Evolutionary conservation across 345 rosid species (phyloP), one percentile per base, ranked within the genome.

Genomic region (Cardiospermum halicacabum): DNA sequence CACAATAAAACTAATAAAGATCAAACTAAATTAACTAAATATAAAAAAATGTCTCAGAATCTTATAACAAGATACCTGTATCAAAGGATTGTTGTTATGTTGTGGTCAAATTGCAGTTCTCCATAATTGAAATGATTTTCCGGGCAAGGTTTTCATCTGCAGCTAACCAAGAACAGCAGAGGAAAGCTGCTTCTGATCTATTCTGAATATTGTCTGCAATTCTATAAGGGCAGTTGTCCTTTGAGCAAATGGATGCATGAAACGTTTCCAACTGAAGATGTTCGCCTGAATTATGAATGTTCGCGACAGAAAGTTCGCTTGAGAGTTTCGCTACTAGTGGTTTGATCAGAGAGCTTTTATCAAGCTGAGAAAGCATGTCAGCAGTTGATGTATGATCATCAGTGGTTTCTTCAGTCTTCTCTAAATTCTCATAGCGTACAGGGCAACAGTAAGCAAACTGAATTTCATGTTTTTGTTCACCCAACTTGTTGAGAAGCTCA

Each of bases 161-260:
- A 5, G 49, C 72, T 30, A 83, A 84, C 99, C 97, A 94, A 37
- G 57, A 69, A 69, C 97, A 94, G 73, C 97, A 94, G 57, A 84
- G 78, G 72, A 72, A 91, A 58, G 77, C 56, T 7, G 72, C n/a
- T 28, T 24, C 60, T 0, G 69, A 39, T 55, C 42, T 48, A 43
- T 56, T 62, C 26, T 21, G 73, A 62, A 53, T 25, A 28, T 37
- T 21, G 13, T 60, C 65, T 7, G 37, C 55, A 4, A 67, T 64
- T 67, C 84, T 72, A 71, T 84, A 76, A n/a, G 77, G 73, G 77
- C 98, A 93, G 56, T 43, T 60, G 28, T 87, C 88, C 16, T 77
- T 81, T 30, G 12, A 7, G 64, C 97, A 91, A n/a, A 75, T 5
- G 1, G 81, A 72, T 0, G 70, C 72, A 11, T 49, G 77, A 64